phyloP scores from a whole-genome alignment of 768 basidiomycete genomes.

The Hydnum rufescens region DNA sequence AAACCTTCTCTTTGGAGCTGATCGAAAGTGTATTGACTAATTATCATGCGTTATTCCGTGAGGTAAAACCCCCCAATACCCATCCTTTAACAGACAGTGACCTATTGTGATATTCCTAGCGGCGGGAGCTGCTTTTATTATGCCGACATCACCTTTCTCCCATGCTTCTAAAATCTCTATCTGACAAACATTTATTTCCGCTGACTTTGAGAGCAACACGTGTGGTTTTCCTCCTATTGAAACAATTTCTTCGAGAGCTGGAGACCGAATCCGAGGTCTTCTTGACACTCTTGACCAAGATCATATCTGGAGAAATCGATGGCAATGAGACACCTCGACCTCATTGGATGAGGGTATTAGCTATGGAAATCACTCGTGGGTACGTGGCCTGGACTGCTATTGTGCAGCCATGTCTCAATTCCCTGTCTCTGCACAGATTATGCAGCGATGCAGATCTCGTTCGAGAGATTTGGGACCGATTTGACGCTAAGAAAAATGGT shows the following conservation, averaged over 20 bases:
- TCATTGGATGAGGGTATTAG: slow-evolving; percentile 74
- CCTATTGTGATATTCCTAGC: slow-evolving; percentile 25
- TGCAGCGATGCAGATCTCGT: slow-evolving; percentile 67
- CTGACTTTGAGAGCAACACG: slow-evolving; percentile 79
- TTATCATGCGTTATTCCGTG: slow-evolving; percentile 67
- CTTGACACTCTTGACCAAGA: slow-evolving; percentile 30
- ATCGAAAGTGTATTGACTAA: slow-evolving; percentile 94
- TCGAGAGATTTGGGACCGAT: slow-evolving; percentile 59
- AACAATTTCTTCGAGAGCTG: slow-evolving; percentile 72
- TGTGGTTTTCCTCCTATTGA: slow-evolving; percentile 81
- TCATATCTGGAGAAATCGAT: slow-evolving; percentile 23
- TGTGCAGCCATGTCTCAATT: background rate
- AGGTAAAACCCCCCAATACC: slow-evolving; percentile 26
- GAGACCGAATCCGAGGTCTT: slow-evolving; percentile 75
- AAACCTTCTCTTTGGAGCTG: slow-evolving; percentile 91
- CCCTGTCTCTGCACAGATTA: slow-evolving; percentile 24
- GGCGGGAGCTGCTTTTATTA: slow-evolving; percentile 65
- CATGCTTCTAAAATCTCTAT: slow-evolving; percentile 65
- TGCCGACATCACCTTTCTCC: slow-evolving; percentile 81
- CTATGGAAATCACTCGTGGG: slow-evolving; percentile 88
- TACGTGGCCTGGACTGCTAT: slow-evolving; percentile 15
- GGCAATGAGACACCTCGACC: slow-evolving; percentile 28
- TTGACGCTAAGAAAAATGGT: slow-evolving; percentile 35
- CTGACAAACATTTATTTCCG: slow-evolving; percentile 63
- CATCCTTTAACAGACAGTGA: background rate